Evolutionary conservation across 306 rosid genomes (phyloP).

Genomic region (Corylus heterophylla): DNA sequence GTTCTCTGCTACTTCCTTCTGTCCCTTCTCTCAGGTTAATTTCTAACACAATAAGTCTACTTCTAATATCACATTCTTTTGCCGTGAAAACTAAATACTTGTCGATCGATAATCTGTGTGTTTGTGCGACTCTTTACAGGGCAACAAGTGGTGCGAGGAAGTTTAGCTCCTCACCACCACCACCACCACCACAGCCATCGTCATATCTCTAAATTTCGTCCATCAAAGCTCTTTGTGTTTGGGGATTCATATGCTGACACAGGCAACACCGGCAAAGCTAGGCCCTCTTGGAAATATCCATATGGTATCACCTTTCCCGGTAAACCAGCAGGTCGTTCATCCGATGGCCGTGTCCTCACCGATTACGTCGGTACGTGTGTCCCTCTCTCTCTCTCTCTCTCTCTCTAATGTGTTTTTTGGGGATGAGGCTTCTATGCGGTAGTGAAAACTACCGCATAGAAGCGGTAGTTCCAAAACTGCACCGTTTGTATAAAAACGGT

Average conservation of each 20-base stretch:
- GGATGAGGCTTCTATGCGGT: too few species aligned
- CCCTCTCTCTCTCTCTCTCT: background rate
- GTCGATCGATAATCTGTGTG: background rate
- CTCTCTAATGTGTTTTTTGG: background rate
- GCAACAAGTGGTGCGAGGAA: constrained; percentile 5
- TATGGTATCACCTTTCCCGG: constrained; percentile 56
- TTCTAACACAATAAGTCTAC: background rate
- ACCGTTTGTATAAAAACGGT: too few species aligned
- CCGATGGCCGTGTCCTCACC: constrained; percentile 54
- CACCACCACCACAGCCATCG: constrained; percentile 9
- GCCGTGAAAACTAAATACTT: background rate
- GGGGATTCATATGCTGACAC: constrained; percentile 62
- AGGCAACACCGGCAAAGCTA: constrained; percentile 35
- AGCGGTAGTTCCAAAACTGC: too few species aligned
- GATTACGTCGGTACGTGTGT: constrained; percentile 50
- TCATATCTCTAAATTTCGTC: constrained; percentile 16
- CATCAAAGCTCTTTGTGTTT: constrained; percentile 46
- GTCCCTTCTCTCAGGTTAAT: constrained; percentile 3
- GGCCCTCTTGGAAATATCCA: constrained; percentile 39
- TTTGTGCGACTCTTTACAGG: constrained; percentile 6
- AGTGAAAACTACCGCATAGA: too few species aligned
- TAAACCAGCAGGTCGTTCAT: constrained; percentile 56
- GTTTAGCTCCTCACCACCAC: constrained; percentile 3
- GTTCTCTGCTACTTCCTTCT: constrained; percentile 10
- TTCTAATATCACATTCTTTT: background rate